A percentile compares a stretch with the other conserved stretches of the same genome.
These are phyloP conservation scores for Cladosporium sp. DNA, from an alignment of 2,329 filamentous ascomycete genomes.

Conservation along the genomic window DNA sequence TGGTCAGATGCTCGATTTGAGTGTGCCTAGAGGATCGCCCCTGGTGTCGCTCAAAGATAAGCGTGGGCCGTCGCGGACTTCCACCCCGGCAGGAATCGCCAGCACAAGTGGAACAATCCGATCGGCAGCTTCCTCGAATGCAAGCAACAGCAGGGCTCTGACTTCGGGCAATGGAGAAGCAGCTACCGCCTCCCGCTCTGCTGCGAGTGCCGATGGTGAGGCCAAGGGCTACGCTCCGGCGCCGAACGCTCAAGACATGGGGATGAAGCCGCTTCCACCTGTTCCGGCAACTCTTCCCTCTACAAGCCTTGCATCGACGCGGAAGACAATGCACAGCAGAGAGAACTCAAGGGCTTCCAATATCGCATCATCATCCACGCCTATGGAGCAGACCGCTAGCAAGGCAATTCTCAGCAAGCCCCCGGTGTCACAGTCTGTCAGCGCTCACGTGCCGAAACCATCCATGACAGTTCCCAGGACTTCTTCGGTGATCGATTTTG, in stretches of 20 bases:
- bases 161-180: not conserved
- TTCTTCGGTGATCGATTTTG: too few species aligned
- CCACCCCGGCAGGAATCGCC: not conserved
- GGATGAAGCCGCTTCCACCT: constrained; percentile 6
- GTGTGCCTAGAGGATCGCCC: constrained; percentile 19
- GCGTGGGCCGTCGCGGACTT: not conserved
- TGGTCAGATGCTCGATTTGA: constrained; percentile 18
- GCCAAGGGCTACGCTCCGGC: not conserved
- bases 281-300: not conserved
- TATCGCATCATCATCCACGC: too few species aligned
- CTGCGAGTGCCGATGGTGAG: not conserved
- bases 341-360: too few species aligned
- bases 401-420: too few species aligned
- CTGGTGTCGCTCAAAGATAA: not conserved
- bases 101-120: not conserved
- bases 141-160: not conserved
- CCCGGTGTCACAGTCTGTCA: too few species aligned
- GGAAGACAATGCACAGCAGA: too few species aligned
- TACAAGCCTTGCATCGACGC: not conserved
- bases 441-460: too few species aligned
- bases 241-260: not conserved
- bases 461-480: too few species aligned
- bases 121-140: not conserved
- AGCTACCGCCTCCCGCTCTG: not conserved
- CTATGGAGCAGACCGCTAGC: too few species aligned